Evolutionary conservation across 257 asterid genomes (phyloP), one percentile per base, ranked within the genome.

Genomic region (Rehmannia glutinosa): DNA sequence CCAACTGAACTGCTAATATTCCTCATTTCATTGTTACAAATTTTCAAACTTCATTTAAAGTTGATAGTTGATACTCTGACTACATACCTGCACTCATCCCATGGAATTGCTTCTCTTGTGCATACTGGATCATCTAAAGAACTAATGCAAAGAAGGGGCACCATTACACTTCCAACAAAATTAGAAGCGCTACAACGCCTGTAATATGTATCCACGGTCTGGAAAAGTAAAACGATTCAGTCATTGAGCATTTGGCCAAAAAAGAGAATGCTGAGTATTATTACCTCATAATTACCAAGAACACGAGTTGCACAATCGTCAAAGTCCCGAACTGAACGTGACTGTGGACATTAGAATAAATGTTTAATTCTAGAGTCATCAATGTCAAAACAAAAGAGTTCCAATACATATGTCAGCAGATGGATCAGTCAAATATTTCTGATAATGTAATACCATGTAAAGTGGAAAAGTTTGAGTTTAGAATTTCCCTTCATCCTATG

Each of bases 161-260:
- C 84, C 84, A 11, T 77, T 63, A 93, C 95, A 53, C 83, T 72
- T 69, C 90, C 95, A 0, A 90, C 81, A 71, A 77, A 90, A 73
- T 78, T 59, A 62, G 95, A 78, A 78, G 96, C 80, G 84, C 95
- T 85, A 73, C 88, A 78, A 45, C 80, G 83, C 77, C 96, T 81
- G 81, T 93, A 93, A 83, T 82, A 93, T 21, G 96, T 86, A 74
- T 91, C 97, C 76, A 91, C 97, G 6, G 97, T 86, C 97, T 91
- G 36, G 28, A 71, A 46, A 32, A 36, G 20, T 1, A 33, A 63
- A 39, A 64, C 23, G 55, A 6, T 58, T 72, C 21, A 76, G 9
- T 56, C 59, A 52, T 19, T 58, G 17, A 63, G 49, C 60, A 39
- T 52, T 51, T 62, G 33, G 38, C 67, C 50, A 39, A 33, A 21